Conservation (phyloP, 352 stramenopile species). For the Globisporangium alternatum region DNA sequence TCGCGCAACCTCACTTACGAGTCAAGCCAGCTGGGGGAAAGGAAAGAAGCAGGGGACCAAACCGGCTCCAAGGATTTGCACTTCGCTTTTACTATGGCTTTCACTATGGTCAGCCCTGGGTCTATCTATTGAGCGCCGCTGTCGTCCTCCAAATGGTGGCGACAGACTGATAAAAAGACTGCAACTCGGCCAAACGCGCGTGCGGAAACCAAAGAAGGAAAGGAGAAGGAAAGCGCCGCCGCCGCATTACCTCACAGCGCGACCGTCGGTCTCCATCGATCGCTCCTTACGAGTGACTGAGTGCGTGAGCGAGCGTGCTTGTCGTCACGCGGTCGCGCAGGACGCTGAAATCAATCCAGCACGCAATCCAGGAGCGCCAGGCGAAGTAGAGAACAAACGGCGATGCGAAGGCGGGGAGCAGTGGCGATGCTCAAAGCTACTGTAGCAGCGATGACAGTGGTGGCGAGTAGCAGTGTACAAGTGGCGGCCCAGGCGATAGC, state of each 20-base stretch:
- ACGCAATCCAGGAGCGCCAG: not conserved
- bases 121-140: conserved; percentile 1
- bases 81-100: not conserved
- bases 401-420: not conserved
- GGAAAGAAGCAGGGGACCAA: conserved; percentile 13
- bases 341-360: not conserved
- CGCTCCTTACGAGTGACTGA: not conserved
- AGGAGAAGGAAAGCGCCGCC: not conserved
- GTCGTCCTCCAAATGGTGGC: not conserved
- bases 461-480: not conserved
- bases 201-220: conserved; percentile 4
- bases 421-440: not conserved
- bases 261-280: not conserved
- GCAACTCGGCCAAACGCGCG: not conserved
- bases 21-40: conserved; percentile 6
- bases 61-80: conserved; percentile 30
- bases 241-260: not conserved
- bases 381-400: not conserved
- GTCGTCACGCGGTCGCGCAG: not conserved
- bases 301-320: not conserved
- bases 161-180: not conserved
- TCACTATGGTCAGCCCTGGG: not conserved
- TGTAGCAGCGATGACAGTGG: not conserved
- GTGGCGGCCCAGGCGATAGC: not conserved
- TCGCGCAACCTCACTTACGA: conserved; percentile 14